Evolutionary conservation across 805 yeast genomes (phyloP), one percentile per base, ranked within the genome.

Genomic region (Monosporozyma siamensis): DNA sequence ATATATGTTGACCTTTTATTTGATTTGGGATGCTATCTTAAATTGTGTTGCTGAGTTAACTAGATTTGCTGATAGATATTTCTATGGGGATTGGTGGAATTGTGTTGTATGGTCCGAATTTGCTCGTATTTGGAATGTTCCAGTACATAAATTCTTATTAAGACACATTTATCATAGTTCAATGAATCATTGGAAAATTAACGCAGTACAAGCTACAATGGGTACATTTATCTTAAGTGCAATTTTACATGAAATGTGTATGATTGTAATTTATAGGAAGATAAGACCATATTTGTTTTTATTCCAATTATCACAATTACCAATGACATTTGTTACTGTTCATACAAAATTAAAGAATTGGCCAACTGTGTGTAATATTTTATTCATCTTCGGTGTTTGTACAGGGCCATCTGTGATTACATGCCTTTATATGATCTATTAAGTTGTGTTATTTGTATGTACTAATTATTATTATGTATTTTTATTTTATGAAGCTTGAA

Each of bases 61-160:
- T 12, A 57, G 72, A 41, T 94, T 80, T 64, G 96, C 86, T 4
- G 97, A 92, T 59, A 75, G 98, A 40, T 83, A 83, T 50, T 92
- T 92, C 62, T 92, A 94, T 58, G 90, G 95, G 3, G 84, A 87
- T 35, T 94, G 98, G 98, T 92, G 99, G 98, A 86, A 89, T 53
- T 84, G 94, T 47, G 77, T 82, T 15, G 82, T 86, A 34, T 92
- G 97, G 96, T 84, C 84, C 44, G 89, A 89, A 58, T 92, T 85
- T 61, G 82, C 96, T 9, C 71, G 97, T 49, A 78, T 83, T 48
- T 94, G 99, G 98, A 92, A 92, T 59, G 74, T 76, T 8, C 96
- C 97, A 0, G 97, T 92, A 18, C 96, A 92, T 60, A 75, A 78
- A 55, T 92, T 92, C 52, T 66, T 92, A 45, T 67, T 89, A 36